These are phyloP conservation scores for Jacaranda copaia DNA, from an alignment of 257 asterid genomes.

Conservation along the genomic window DNA sequence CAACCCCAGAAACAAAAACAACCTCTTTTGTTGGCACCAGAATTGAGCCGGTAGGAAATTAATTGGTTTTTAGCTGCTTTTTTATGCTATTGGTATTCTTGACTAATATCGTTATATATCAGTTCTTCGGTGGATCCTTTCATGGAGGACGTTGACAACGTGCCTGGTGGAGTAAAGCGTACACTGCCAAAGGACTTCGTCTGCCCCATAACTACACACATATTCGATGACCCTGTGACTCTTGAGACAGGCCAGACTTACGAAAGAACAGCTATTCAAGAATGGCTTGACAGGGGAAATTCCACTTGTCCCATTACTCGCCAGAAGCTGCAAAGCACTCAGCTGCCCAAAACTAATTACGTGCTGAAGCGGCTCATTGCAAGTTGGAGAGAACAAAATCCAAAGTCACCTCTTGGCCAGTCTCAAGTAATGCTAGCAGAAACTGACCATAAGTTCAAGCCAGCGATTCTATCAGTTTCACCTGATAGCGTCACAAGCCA, in stretches of 20 bases:
- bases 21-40: conserved; percentile 40
- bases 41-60: conserved; percentile 55
- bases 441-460: conserved; percentile 29
- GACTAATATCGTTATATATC: conserved; percentile 31
- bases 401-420: conserved; percentile 25
- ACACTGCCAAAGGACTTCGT: conserved; percentile 81
- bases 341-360: conserved; percentile 75
- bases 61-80: conserved; percentile 16
- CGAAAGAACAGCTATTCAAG: conserved; percentile 79
- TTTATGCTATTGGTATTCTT: conserved; percentile 4
- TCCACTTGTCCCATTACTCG: conserved; percentile 84
- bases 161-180: conserved; percentile 44
- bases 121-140: conserved; percentile 48
- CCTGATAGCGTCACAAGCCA: conserved; percentile 62
- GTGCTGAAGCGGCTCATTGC: conserved; percentile 89
- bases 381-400: conserved; percentile 67
- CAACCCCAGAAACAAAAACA: conserved; percentile 41
- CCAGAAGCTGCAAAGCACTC: conserved; percentile 58
- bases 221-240: conserved; percentile 83
- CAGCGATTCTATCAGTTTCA: conserved; percentile 44
- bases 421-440: conserved; percentile 28
- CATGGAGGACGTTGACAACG: conserved; percentile 57
- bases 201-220: conserved; percentile 80
- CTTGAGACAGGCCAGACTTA: conserved; percentile 90
- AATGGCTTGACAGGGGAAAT: conserved; percentile 83